phyloP scores from a whole-genome alignment of 2,329 filamentous ascomycete genomes.

The Trichoderma arundinaceum region DNA sequence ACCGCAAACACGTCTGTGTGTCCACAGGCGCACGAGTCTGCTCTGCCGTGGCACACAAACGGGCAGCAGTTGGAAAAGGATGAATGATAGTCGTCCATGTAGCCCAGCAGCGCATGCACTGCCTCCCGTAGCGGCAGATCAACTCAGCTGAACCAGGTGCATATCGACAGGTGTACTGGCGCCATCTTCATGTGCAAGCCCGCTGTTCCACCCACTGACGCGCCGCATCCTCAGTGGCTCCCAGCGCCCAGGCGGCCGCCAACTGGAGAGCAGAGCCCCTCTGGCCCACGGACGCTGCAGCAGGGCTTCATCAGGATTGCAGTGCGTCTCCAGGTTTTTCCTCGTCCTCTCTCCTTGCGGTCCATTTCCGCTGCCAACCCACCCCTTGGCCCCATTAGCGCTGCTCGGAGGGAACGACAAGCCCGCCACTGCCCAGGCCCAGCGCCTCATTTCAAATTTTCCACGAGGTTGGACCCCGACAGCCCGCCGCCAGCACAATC shows the following conservation, averaged over 20 bases:
- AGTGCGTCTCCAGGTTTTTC: conserved; percentile 15
- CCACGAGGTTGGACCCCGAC: conserved; percentile 12
- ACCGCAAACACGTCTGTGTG: neutral
- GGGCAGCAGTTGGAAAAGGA: neutral
- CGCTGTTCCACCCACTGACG: neutral
- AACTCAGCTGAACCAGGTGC: conserved; percentile 11
- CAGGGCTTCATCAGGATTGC: conserved; percentile 10
- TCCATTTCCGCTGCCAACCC: conserved; percentile 27
- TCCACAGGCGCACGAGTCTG: neutral
- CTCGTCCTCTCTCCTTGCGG: neutral
- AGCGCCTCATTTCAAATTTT: conserved; percentile 31
- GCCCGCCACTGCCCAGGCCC: conserved; percentile 25
- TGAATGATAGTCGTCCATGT: neutral
- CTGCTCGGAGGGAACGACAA: conserved; percentile 25
- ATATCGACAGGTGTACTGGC: neutral
- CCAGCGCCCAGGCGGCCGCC: conserved; percentile 18
- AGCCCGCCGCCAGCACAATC: conserved; percentile 8
- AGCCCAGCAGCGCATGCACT: conserved; percentile 8
- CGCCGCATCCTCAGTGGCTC: neutral
- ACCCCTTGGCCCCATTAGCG: conserved; percentile 22
- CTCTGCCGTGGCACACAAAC: conserved; percentile 24
- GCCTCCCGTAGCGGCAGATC: conserved; percentile 12
- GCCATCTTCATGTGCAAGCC: neutral
- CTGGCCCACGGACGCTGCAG: neutral
- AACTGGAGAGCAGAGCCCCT: neutral